Evolutionary conservation across 1,284 basidiomycete species (phyloP).

Genomic region (Cutaneotrichosporon cyanovorans): DNA sequence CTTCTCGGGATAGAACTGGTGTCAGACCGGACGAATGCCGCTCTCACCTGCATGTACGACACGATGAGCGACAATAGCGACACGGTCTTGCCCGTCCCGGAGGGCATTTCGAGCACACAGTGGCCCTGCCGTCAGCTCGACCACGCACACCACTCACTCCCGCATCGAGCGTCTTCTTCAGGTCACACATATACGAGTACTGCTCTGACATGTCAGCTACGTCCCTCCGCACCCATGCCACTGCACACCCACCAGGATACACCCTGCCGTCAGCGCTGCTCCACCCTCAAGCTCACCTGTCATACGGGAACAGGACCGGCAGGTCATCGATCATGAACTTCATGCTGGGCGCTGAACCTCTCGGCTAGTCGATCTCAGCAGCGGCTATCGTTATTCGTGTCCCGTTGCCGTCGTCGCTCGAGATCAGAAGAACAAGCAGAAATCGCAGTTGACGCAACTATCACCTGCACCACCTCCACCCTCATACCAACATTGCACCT

Average conservation of each 20-base stretch:
- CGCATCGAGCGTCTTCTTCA: constrained; percentile 93
- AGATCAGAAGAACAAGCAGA: too few species aligned
- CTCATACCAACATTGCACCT: too few species aligned
- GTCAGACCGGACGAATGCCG: background rate
- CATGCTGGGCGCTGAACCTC: too few species aligned
- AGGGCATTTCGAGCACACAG: constrained; percentile 99
- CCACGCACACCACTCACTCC: constrained; percentile 45
- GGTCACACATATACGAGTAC: constrained; percentile 98
- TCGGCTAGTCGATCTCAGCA: too few species aligned
- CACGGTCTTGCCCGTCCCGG: constrained; percentile 98
- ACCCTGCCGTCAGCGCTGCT: constrained; percentile 19
- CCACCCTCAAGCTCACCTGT: constrained; percentile 47
- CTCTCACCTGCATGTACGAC: constrained; percentile 83
- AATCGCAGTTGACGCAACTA: too few species aligned
- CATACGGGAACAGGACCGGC: constrained; percentile 82
- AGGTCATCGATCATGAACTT: constrained; percentile 95
- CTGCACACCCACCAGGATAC: constrained; percentile 28
- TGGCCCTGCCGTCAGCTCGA: constrained; percentile 62
- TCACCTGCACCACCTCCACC: too few species aligned
- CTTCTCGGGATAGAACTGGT: constrained; percentile 78
- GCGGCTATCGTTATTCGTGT: too few species aligned
- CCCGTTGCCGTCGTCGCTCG: too few species aligned
- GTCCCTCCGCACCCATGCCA: background rate
- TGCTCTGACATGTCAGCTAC: constrained; percentile 58
- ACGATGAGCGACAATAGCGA: constrained; percentile 93